These are phyloP conservation scores for Prototheca cutis DNA, from an alignment of 163 green algal genomes.

Conservation along the genomic window DNA sequence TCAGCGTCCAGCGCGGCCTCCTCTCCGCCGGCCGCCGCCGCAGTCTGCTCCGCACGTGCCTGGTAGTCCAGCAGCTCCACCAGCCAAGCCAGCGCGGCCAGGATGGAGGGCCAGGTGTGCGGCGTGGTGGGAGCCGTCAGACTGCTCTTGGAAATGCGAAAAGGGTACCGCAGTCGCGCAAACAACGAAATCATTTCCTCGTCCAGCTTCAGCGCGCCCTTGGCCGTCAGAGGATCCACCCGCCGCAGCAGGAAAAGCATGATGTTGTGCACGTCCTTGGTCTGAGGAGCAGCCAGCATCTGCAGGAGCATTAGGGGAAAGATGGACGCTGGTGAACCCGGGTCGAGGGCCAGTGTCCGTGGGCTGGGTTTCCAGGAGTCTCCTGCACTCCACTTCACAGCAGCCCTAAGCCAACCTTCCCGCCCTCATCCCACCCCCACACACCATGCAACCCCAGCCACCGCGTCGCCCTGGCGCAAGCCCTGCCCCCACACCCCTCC, in stretches of 20 bases:
- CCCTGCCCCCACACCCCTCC: background rate
- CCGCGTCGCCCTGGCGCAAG: too few relatives aligned
- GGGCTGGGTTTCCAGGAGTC: too few relatives aligned
- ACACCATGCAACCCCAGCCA: too few relatives aligned
- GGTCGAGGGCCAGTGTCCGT: too few relatives aligned
- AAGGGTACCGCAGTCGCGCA: slow-evolving; percentile 87
- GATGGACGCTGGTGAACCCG: too few relatives aligned
- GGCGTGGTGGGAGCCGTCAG: slow-evolving; percentile 80
- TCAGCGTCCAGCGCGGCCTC: slow-evolving; percentile 37
- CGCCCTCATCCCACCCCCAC: too few relatives aligned
- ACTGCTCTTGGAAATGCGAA: slow-evolving; percentile 78
- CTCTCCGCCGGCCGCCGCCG: slow-evolving; percentile 5
- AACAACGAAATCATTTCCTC: slow-evolving; percentile 85
- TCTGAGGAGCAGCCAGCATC: slow-evolving; percentile 69
- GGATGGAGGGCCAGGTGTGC: slow-evolving; percentile 78
- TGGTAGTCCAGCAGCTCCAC: slow-evolving; percentile 67
- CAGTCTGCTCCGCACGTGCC: slow-evolving; percentile 8
- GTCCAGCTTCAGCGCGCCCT: slow-evolving; percentile 68
- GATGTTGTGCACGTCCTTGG: slow-evolving; percentile 86
- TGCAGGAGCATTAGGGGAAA: slow-evolving; percentile 44
- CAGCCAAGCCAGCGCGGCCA: slow-evolving; percentile 82
- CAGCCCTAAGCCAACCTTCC: too few relatives aligned
- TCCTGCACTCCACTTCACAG: too few relatives aligned
- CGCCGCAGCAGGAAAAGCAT: slow-evolving; percentile 73
- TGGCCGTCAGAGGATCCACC: slow-evolving; percentile 65